phyloP scores from a whole-genome alignment of 306 rosid species.

The Cucurbita argyrosperma region DNA sequence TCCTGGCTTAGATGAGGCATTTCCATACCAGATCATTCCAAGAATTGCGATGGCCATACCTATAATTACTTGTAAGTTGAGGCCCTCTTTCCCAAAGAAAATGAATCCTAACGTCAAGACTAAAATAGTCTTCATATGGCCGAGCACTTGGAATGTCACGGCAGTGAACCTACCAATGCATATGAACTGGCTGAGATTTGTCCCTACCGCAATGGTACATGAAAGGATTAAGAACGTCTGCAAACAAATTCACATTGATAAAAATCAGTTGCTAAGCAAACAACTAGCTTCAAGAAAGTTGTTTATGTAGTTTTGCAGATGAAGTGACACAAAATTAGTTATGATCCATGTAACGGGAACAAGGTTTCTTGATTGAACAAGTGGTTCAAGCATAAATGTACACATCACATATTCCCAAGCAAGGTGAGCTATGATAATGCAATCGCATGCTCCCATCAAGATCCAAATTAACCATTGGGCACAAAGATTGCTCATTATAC shows the following conservation, averaged over 20 bases:
- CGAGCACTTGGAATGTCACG: slow-evolving; percentile 70
- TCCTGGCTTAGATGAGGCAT: slow-evolving; percentile 73
- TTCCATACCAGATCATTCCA: slow-evolving; percentile 84
- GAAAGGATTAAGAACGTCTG: slow-evolving; percentile 53
- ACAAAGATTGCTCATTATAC: neutral
- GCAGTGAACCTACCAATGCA: slow-evolving; percentile 76
- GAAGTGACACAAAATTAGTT: neutral
- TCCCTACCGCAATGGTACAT: slow-evolving; percentile 69
- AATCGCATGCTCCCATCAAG: neutral
- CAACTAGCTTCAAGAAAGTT: neutral
- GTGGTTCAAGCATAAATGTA: neutral
- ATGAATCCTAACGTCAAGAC: slow-evolving; percentile 61
- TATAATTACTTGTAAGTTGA: slow-evolving; percentile 44
- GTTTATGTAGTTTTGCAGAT: neutral
- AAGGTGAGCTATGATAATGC: neutral
- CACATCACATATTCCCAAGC: neutral
- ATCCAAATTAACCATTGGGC: neutral
- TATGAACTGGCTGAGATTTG: slow-evolving; percentile 74
- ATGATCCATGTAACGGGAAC: neutral
- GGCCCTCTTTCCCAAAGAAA: slow-evolving; percentile 68
- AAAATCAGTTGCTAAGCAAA: neutral
- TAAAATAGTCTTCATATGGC: slow-evolving; percentile 74
- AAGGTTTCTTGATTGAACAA: neutral
- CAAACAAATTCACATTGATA: neutral
- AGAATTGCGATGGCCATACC: slow-evolving; percentile 66